phyloP scores from a whole-genome alignment of 129 eudicot genomes.

The Escallonia herrerae region DNA sequence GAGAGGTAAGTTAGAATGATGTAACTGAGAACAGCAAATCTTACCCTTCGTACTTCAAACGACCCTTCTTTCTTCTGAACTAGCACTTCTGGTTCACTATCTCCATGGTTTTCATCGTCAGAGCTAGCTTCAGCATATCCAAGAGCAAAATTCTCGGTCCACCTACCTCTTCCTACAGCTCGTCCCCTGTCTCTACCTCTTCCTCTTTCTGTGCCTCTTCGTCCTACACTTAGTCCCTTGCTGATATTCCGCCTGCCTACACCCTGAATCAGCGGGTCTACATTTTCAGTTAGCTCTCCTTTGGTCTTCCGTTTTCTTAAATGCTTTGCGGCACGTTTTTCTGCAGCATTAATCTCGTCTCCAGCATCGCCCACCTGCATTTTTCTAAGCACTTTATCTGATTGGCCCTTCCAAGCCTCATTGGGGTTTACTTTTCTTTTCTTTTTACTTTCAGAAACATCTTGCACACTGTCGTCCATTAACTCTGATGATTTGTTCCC shows the following conservation, averaged over 20 bases:
- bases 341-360: conserved; percentile 5
- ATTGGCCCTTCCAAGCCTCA: conserved; percentile 15
- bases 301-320: conserved; percentile 11
- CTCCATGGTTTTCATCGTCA: conserved; percentile 29
- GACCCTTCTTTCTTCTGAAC: conserved; percentile 20
- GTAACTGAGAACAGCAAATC: conserved; percentile 6
- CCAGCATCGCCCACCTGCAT: conserved; percentile 6
- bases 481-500: conserved; percentile 37
- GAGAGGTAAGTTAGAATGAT: neutral
- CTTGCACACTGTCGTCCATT: conserved; percentile 21
- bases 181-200: conserved; percentile 19
- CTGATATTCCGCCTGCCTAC: conserved; percentile 14
- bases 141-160: conserved; percentile 22
- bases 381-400: conserved; percentile 11
- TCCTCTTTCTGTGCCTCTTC: conserved; percentile 24
- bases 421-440: conserved; percentile 27
- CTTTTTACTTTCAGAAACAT: conserved; percentile 27
- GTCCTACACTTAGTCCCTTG: conserved; percentile 18
- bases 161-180: conserved; percentile 35
- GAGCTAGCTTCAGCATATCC: conserved; percentile 36
- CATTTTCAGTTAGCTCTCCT: conserved; percentile 3
- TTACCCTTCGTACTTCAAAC: conserved; percentile 56
- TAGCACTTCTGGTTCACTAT: conserved; percentile 25
- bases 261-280: conserved; percentile 8
- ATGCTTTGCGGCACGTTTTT: conserved; percentile 14